Conservation (phyloP, 1,139 yeast species). For the Suhomyces atakaporum region DNA sequence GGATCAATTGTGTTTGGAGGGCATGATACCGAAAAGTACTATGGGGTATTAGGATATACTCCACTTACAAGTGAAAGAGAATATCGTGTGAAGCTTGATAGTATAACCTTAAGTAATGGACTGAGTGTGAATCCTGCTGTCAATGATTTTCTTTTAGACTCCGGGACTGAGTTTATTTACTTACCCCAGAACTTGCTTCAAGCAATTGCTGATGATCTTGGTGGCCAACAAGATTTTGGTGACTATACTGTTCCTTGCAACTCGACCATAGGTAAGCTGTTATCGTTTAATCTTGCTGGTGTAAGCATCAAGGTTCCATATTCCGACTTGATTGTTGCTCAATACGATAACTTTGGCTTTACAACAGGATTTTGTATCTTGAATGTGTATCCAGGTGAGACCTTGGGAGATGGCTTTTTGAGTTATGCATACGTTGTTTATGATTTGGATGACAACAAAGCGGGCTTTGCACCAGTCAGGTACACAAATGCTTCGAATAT, state of each 20-base stretch:
- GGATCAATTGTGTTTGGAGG: slow-evolving; percentile 64
- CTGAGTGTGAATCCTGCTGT: slow-evolving; percentile 4
- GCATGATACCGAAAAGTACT: slow-evolving; percentile 52
- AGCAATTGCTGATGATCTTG: slow-evolving; percentile 12
- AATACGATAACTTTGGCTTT: background rate
- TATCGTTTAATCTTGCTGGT: slow-evolving; percentile 1
- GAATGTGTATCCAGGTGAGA: background rate
- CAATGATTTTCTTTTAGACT: slow-evolving; percentile 3
- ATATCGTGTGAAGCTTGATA: background rate
- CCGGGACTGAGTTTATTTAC: slow-evolving; percentile 17
- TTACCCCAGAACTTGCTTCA: slow-evolving; percentile 13
- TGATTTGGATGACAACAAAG: slow-evolving; percentile 25
- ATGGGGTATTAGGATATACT: slow-evolving; percentile 15
- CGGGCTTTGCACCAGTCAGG: background rate
- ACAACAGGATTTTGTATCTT: background rate
- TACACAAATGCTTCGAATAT: background rate
- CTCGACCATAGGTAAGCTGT: background rate
- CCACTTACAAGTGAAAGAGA: background rate
- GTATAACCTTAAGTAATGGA: background rate
- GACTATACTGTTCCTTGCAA: background rate
- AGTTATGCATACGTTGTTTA: slow-evolving; percentile 30
- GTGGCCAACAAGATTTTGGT: slow-evolving; percentile 15
- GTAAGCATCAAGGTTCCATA: slow-evolving; percentile 2
- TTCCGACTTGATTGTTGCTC: slow-evolving; percentile 8
- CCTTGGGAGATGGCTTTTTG: slow-evolving; percentile 32